phyloP scores from a whole-genome alignment of 1,139 yeast species.

The Debaryomyces udenii region DNA sequence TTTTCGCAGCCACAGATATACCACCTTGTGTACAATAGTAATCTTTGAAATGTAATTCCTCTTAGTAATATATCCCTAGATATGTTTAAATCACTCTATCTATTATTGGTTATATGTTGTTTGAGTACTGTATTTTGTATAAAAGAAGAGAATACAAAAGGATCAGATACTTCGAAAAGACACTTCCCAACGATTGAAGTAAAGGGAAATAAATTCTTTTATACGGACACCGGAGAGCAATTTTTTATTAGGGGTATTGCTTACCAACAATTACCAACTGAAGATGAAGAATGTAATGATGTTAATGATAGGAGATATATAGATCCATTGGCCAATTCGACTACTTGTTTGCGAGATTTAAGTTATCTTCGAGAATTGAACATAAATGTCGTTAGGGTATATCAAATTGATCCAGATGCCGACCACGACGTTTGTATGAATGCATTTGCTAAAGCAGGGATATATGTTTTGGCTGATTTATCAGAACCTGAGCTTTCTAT shows the following conservation, averaged over 20 bases:
- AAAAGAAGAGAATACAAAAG: not conserved
- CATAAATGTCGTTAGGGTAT: constrained; percentile 57
- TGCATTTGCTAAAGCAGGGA: constrained; percentile 54
- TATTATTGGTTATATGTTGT: not conserved
- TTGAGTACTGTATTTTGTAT: not conserved
- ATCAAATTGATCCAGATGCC: constrained; percentile 53
- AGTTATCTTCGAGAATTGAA: constrained; percentile 50
- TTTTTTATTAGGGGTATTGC: constrained; percentile 63
- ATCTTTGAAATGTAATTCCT: not conserved
- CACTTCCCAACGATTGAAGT: constrained; percentile 30
- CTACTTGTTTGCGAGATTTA: constrained; percentile 54
- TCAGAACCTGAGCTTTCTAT: constrained; percentile 57
- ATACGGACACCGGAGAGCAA: constrained; percentile 45
- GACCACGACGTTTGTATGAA: constrained; percentile 60
- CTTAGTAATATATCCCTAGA: not conserved
- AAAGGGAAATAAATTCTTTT: constrained; percentile 51
- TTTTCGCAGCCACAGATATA: constrained; percentile 12
- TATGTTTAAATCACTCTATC: not conserved
- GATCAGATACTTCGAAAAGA: not conserved
- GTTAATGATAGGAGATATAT: constrained; percentile 39
- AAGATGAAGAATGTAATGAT: constrained; percentile 22
- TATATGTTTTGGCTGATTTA: constrained; percentile 57
- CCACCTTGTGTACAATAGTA: not conserved
- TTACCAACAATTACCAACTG: constrained; percentile 52
- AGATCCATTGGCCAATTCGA: constrained; percentile 55